A percentile compares a stretch with the other conserved stretches of the same genome.
Evolutionary conservation across 163 green algal genomes (phyloP).

Genomic region (Coccomyxa subellipsoidea): DNA sequence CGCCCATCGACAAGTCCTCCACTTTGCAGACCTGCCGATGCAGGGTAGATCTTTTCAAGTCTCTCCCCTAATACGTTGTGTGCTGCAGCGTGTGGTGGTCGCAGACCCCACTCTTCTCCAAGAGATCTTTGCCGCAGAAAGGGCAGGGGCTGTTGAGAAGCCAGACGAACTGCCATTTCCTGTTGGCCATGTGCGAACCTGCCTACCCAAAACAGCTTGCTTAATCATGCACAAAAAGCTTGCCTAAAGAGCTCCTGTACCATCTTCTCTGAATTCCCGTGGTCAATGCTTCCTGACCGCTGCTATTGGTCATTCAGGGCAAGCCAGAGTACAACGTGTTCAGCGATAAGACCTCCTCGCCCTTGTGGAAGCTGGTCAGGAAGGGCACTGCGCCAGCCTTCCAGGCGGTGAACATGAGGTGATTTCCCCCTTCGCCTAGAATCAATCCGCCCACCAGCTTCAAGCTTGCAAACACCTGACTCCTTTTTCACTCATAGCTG

Average conservation of each 20-base stretch:
- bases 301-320: background rate
- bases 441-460: background rate
- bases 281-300: too few species aligned
- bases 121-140: conserved; percentile 6
- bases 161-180: background rate
- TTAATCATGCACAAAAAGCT: too few species aligned
- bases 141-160: conserved; percentile 10
- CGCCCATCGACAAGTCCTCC: too few species aligned
- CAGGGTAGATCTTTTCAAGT: too few species aligned
- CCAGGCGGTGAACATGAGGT: conserved; percentile 18
- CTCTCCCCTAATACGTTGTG: too few species aligned
- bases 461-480: background rate
- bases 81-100: background rate
- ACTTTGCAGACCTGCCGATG: too few species aligned
- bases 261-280: too few species aligned
- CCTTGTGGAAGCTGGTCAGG: conserved; percentile 18
- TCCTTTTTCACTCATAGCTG: background rate
- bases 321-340: conserved; percentile 1
- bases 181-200: background rate
- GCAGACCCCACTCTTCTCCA: conserved; percentile 8
- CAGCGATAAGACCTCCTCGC: background rate
- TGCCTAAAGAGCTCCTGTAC: too few species aligned
- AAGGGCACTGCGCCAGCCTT: conserved; percentile 24
- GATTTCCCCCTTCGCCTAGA: background rate
- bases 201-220: too few species aligned